These are phyloP conservation scores for Parastagonospora nodorum DNA, from an alignment of 2,329 filamentous ascomycete species.

Conservation along the genomic window DNA sequence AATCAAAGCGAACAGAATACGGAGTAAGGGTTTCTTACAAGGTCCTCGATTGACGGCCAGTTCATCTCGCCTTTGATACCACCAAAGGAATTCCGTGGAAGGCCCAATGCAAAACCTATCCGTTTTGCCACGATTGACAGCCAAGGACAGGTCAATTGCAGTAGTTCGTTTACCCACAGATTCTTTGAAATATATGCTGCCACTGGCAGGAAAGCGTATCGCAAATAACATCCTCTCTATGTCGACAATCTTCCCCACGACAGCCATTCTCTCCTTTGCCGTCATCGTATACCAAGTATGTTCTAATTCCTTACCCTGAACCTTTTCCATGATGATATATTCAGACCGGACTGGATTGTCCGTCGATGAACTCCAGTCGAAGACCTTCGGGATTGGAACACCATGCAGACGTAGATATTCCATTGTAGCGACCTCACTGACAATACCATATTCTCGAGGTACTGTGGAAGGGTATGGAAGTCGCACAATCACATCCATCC, in stretches of 20 bases:
- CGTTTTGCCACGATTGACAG: slow-evolving; percentile 1
- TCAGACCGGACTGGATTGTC: slow-evolving; percentile 9
- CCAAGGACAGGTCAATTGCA: slow-evolving; percentile 2
- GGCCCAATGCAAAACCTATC: slow-evolving; percentile 11
- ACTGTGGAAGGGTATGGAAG: slow-evolving; percentile 20
- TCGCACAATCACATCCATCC: slow-evolving; percentile 14
- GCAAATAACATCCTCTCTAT: slow-evolving; percentile 12
- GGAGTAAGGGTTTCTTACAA: slow-evolving; percentile 10
- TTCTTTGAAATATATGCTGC: slow-evolving; percentile 10
- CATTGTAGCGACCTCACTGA: slow-evolving; percentile 22
- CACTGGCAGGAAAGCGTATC: slow-evolving; percentile 9
- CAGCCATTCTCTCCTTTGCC: slow-evolving; percentile 6
- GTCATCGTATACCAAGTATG: slow-evolving; percentile 11
- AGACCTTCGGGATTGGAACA: slow-evolving; percentile 25
- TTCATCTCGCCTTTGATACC: slow-evolving; percentile 13
- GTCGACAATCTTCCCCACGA: slow-evolving; percentile 9
- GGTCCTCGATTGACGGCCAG: slow-evolving; percentile 14
- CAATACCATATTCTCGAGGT: slow-evolving; percentile 16
- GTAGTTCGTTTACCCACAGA: slow-evolving; percentile 1
- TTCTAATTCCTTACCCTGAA: slow-evolving; percentile 8
- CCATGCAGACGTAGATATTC: slow-evolving; percentile 23
- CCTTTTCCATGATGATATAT: slow-evolving; percentile 17
- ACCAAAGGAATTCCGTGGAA: slow-evolving; percentile 9
- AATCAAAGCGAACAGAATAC: slow-evolving; percentile 5
- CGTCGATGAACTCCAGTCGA: slow-evolving; percentile 10